Conservation (phyloP, 306 rosid species). For the Cicer judaicum region DNA sequence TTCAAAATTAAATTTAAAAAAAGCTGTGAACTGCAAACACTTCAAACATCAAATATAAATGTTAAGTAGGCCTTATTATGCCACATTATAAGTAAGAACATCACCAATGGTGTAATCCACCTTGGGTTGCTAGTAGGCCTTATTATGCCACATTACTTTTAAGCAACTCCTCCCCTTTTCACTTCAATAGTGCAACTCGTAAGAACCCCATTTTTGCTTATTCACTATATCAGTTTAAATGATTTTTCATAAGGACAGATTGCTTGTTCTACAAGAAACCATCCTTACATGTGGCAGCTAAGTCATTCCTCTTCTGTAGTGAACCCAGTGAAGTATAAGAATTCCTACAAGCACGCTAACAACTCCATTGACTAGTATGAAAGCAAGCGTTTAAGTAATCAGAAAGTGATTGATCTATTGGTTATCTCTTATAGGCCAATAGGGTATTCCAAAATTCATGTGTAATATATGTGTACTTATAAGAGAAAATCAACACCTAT, state of each 20-base stretch:
- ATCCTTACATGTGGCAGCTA: background rate
- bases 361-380: background rate
- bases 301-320: background rate
- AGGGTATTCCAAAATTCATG: slow-evolving; percentile 21
- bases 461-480: background rate
- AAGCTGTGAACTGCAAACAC: background rate
- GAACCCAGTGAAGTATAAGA: background rate
- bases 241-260: background rate
- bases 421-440: slow-evolving; percentile 6
- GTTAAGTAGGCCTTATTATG: background rate
- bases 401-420: background rate
- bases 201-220: background rate
- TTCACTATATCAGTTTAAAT: background rate
- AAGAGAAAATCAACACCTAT: slow-evolving; percentile 52
- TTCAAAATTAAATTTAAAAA: slow-evolving; percentile 28
- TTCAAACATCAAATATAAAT: background rate
- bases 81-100: background rate
- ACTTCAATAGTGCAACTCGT: background rate
- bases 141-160: background rate
- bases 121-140: background rate
- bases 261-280: slow-evolving; percentile 7
- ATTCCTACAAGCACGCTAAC: background rate
- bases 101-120: background rate
- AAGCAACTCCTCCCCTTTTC: background rate
- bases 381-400: slow-evolving; percentile 5